phyloP scores from a whole-genome alignment of 2,329 filamentous ascomycete genomes.

The Aspergillus sp. region DNA sequence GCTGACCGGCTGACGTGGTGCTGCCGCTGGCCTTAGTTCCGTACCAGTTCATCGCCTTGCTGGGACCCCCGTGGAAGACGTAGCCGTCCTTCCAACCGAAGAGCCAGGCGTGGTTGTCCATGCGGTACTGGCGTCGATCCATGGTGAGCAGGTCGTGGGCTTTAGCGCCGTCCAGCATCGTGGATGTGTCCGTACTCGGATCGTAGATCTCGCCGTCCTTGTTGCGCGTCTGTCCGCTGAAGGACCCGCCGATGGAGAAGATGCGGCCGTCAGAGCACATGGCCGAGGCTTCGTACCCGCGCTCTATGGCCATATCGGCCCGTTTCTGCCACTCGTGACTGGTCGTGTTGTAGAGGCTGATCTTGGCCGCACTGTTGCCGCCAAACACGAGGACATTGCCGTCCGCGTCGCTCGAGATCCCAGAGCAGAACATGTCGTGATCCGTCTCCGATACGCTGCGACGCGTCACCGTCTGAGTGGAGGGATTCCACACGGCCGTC shows the following conservation, averaged over 20 bases:
- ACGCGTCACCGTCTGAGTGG: not conserved
- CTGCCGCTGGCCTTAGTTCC: not conserved
- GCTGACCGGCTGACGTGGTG: not conserved
- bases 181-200: not conserved
- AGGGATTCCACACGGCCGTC: constrained; percentile 5
- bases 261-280: constrained; percentile 6
- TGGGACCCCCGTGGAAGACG: constrained; percentile 7
- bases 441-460: constrained; percentile 2
- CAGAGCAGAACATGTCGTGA: constrained; percentile 10
- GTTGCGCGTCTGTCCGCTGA: not conserved
- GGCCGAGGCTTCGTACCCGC: constrained; percentile 4
- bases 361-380: constrained; percentile 1
- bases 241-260: constrained; percentile 6
- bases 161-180: not conserved
- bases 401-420: constrained; percentile 4
- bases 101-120: constrained; percentile 9
- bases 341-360: constrained; percentile 4
- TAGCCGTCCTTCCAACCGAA: constrained; percentile 7
- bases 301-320: not conserved
- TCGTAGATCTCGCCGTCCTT: constrained; percentile 7
- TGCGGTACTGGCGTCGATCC: not conserved
- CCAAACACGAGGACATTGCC: constrained; percentile 6
- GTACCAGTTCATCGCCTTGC: constrained; percentile 8
- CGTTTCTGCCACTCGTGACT: not conserved
- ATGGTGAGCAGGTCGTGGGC: constrained; percentile 1